Conservation (phyloP, 83 land plant genomes). For the Picea abies region DNA sequence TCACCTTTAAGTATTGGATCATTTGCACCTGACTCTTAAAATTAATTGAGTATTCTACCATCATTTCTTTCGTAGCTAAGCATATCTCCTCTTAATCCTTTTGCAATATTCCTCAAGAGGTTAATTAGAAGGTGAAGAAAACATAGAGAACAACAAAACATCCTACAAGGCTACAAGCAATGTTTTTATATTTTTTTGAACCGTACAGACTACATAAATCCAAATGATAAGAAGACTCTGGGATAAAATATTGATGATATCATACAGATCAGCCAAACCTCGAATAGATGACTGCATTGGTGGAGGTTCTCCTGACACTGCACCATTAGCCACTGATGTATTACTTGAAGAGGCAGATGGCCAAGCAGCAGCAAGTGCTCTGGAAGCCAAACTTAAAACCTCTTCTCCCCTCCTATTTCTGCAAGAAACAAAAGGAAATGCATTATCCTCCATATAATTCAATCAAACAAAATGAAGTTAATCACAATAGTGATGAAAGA, state of each 20-base stretch:
- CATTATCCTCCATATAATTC: no score
- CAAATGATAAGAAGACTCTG: not conserved
- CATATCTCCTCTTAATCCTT: not conserved
- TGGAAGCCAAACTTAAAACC: constrained; percentile 38
- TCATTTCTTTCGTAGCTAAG: not conserved
- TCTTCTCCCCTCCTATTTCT: constrained; percentile 41
- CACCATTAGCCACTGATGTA: not conserved
- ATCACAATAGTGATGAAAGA: no score
- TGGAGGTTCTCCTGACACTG: constrained; percentile 9
- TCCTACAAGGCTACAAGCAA: not conserved
- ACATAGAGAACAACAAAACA: not conserved
- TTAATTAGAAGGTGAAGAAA: not conserved
- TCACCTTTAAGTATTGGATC: not conserved
- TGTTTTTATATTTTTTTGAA: not conserved
- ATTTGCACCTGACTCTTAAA: not conserved
- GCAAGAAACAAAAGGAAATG: not conserved
- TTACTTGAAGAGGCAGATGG: constrained; percentile 21
- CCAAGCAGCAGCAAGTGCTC: constrained; percentile 76
- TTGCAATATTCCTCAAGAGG: not conserved
- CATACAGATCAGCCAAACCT: constrained; percentile 17
- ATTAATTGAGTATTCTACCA: not conserved
- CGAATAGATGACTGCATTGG: constrained; percentile 14
- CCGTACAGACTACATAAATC: not conserved
- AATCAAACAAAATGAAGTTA: no score
- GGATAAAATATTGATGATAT: no score